Evolutionary conservation across 805 yeast species (phyloP).

Genomic region (Starmerella vaccinii): DNA sequence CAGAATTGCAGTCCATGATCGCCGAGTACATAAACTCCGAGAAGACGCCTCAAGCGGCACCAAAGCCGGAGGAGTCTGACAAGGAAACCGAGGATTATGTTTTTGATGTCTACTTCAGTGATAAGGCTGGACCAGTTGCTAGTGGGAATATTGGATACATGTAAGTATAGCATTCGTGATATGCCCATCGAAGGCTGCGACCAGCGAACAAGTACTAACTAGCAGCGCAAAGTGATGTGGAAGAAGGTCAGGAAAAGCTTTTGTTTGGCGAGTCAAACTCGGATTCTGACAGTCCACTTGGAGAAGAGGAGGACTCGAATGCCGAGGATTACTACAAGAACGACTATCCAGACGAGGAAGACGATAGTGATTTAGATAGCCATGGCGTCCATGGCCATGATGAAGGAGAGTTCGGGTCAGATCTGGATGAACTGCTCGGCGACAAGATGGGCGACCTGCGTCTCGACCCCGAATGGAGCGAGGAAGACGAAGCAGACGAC

Average conservation of each 20-base stretch:
- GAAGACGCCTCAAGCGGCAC: not conserved
- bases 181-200: too few relatives aligned
- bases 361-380: constrained; percentile 29
- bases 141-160: constrained; percentile 25
- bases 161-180: constrained; percentile 24
- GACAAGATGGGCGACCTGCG: constrained; percentile 16
- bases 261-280: constrained; percentile 35
- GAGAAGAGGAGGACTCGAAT: constrained; percentile 36
- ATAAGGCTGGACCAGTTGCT: constrained; percentile 28
- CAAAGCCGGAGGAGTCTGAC: constrained; percentile 13
- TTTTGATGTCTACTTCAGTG: constrained; percentile 72
- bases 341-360: constrained; percentile 90
- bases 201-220: constrained; percentile 11
- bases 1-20: constrained; percentile 68
- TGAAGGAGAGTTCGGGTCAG: constrained; percentile 15
- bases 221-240: constrained; percentile 17
- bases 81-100: constrained; percentile 58
- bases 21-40: constrained; percentile 41
- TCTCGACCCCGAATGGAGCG: constrained; percentile 24
- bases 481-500: constrained; percentile 14
- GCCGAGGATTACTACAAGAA: constrained; percentile 88
- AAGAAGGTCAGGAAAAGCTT: constrained; percentile 26
- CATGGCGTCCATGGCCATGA: not conserved
- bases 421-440: constrained; percentile 13
- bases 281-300: constrained; percentile 24